phyloP scores from a whole-genome alignment of 2,329 filamentous ascomycete species.

The Truncatella angustata region DNA sequence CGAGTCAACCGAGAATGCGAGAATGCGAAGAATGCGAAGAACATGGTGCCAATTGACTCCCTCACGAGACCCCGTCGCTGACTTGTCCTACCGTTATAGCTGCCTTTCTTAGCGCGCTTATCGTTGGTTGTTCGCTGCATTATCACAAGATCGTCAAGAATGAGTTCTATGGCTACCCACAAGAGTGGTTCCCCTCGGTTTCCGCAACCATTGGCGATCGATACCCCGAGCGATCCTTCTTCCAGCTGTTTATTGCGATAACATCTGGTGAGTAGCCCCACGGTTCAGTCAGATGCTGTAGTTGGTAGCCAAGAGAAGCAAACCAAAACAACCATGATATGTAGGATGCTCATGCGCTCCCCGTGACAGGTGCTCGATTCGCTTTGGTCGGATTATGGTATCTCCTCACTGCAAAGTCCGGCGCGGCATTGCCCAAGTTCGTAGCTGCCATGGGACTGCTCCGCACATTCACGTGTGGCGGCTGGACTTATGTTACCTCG shows the following conservation, averaged over 20 bases:
- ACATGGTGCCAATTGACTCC: no score
- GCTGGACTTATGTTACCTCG: constrained; percentile 98
- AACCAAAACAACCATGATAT: neutral
- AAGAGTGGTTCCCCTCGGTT: constrained; percentile 96
- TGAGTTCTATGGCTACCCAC: constrained; percentile 89
- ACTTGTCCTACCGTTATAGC: constrained; percentile 39
- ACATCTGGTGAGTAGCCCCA: constrained; percentile 78
- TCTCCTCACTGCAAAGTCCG: constrained; percentile 75
- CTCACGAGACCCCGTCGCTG: no score
- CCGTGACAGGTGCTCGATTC: constrained; percentile 75
- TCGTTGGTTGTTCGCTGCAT: constrained; percentile 79
- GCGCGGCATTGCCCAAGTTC: constrained; percentile 75
- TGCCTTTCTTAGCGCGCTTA: constrained; percentile 82
- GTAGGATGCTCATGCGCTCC: constrained; percentile 10
- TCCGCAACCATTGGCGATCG: constrained; percentile 96
- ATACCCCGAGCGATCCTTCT: constrained; percentile 94
- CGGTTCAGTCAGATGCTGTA: no score
- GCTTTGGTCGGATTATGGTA: constrained; percentile 91
- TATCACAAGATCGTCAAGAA: constrained; percentile 98
- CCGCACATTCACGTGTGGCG: constrained; percentile 89
- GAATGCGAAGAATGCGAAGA: no score
- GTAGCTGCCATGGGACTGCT: constrained; percentile 78
- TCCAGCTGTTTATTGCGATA: constrained; percentile 95
- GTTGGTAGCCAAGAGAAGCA: neutral
- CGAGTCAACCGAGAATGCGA: no score